These are phyloP conservation scores for Thuidium tamariscinum DNA, from an alignment of 225 moss, liverwort and hornwort genomes.

Conservation along the genomic window DNA sequence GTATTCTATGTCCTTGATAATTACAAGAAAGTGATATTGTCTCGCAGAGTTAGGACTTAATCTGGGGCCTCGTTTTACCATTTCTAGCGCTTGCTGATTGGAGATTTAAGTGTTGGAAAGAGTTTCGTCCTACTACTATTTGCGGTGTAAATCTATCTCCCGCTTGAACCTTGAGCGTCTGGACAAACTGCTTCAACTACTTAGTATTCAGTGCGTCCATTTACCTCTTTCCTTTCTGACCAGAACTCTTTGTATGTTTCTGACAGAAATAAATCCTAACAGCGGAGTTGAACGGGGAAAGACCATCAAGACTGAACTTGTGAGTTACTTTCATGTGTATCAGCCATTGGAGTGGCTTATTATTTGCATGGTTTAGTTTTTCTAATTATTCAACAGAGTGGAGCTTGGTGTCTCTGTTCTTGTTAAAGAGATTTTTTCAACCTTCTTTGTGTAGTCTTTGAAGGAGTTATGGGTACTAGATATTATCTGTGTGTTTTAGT, in stretches of 20 bases:
- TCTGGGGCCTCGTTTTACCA: not conserved
- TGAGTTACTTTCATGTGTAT: conserved; percentile 8
- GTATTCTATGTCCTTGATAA: not conserved
- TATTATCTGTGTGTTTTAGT: not conserved
- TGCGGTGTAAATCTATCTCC: not conserved
- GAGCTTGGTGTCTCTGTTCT: not conserved
- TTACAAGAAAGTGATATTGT: not conserved
- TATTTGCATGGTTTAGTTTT: not conserved
- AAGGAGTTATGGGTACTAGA: not conserved
- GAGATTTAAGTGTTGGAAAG: conserved; percentile 13
- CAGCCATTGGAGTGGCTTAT: not conserved
- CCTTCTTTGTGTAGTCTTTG: not conserved
- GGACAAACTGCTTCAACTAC: not conserved
- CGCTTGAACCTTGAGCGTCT: not conserved
- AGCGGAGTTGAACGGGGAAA: conserved; percentile 46
- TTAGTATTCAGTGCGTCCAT: not conserved
- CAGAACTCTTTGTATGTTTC: not conserved
- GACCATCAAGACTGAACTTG: conserved; percentile 9
- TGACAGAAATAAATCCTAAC: conserved; percentile 25
- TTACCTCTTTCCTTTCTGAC: not conserved
- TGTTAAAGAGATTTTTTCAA: not conserved
- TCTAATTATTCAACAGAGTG: not conserved
- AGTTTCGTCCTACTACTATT: conserved; percentile 2
- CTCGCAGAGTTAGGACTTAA: not conserved
- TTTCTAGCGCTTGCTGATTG: conserved; percentile 30